phyloP scores from a whole-genome alignment of 2,329 filamentous ascomycete genomes.

The Colletotrichum incanum region DNA sequence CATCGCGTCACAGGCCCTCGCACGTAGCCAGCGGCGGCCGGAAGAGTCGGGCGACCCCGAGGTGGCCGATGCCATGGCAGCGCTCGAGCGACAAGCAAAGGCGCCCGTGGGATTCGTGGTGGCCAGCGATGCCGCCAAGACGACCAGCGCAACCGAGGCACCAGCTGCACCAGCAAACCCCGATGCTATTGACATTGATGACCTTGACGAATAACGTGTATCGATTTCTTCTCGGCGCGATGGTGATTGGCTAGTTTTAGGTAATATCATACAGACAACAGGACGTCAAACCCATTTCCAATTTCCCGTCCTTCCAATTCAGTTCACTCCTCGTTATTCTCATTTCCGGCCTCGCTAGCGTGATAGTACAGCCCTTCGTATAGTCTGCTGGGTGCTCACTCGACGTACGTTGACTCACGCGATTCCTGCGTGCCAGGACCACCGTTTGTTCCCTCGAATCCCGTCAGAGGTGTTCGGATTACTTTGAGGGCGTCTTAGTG shows the following conservation, averaged over 20 bases:
- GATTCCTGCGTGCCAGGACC: neutral
- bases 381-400: neutral
- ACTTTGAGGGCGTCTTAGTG: conserved; percentile 51
- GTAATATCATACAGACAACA: conserved; percentile 34
- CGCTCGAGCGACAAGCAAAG: conserved; percentile 88
- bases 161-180: conserved; percentile 76
- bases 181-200: conserved; percentile 88
- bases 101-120: conserved; percentile 94
- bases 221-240: conserved; percentile 18
- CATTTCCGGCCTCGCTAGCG: neutral
- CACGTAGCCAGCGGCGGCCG: conserved; percentile 78
- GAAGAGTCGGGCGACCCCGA: conserved; percentile 60
- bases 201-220: conserved; percentile 72
- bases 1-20: conserved; percentile 95
- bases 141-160: conserved; percentile 64
- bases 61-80: conserved; percentile 87
- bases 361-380: neutral
- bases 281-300: neutral
- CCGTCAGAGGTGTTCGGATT: neutral
- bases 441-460: neutral
- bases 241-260: conserved; percentile 24
- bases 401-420: neutral
- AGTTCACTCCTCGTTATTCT: conserved; percentile 5
- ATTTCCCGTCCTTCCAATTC: conserved; percentile 5
- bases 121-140: conserved; percentile 80